Conservation (phyloP, 2,329 filamentous ascomycete species). For the Xylaria sp. region DNA sequence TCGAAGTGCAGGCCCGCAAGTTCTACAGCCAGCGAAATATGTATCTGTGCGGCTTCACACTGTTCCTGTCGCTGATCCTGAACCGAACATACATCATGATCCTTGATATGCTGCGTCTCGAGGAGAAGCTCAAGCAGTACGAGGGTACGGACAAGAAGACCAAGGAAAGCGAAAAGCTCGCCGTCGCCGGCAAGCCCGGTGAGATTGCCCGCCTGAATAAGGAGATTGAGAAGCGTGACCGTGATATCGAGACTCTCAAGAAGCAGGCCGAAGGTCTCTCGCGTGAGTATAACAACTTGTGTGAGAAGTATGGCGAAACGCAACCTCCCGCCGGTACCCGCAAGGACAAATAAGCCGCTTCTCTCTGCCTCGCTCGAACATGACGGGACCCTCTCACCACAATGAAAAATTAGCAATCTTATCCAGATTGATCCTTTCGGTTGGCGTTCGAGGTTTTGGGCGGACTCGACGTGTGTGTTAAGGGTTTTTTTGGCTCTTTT, state of each 20-base stretch:
- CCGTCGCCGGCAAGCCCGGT: slow-evolving; percentile 76
- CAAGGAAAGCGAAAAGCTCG: slow-evolving; percentile 78
- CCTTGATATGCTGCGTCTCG: slow-evolving; percentile 86
- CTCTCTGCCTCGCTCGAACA: not conserved
- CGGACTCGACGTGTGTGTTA: not conserved
- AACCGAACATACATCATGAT: slow-evolving; percentile 99
- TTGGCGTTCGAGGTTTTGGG: slow-evolving; percentile 7
- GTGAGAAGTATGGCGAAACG: slow-evolving; percentile 79
- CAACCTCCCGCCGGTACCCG: slow-evolving; percentile 62
- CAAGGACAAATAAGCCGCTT: slow-evolving; percentile 63
- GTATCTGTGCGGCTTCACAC: slow-evolving; percentile 99
- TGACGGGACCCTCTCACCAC: not conserved
- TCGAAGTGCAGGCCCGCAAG: slow-evolving; percentile 98
- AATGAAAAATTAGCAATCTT: slow-evolving; percentile 8
- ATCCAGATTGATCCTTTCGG: slow-evolving; percentile 7
- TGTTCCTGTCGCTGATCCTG: slow-evolving; percentile 97
- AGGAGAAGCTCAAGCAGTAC: slow-evolving; percentile 88
- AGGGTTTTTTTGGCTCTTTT: not conserved
- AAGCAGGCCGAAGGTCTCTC: slow-evolving; percentile 88
- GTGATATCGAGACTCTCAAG: slow-evolving; percentile 87
- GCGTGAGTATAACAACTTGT: slow-evolving; percentile 85
- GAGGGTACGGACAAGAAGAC: slow-evolving; percentile 70
- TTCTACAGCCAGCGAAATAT: slow-evolving; percentile 99
- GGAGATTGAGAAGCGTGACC: slow-evolving; percentile 81
- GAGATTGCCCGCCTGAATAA: slow-evolving; percentile 77